Evolutionary conservation across 2,329 filamentous ascomycete genomes (phyloP).

Genomic region (Colletotrichum brevisporum): DNA sequence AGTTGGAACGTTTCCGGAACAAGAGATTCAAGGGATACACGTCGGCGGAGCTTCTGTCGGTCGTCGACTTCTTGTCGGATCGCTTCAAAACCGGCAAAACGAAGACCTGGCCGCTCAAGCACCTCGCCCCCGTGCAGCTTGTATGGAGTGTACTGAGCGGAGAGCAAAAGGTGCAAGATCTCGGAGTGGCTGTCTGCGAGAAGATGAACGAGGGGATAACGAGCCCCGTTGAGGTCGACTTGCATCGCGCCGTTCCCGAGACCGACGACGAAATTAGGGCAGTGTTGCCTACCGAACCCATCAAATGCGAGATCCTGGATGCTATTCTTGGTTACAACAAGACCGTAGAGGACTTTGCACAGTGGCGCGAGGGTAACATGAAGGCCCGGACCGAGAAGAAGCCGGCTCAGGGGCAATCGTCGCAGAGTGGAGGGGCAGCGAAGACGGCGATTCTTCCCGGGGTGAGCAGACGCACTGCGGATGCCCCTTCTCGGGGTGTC

Average conservation of each 20-base stretch:
- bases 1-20: background rate
- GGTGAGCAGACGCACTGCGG: no score
- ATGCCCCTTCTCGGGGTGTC: no score
- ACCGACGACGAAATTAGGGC: background rate
- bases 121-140: slow-evolving; percentile 10
- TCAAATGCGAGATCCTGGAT: background rate
- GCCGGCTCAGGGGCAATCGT: background rate
- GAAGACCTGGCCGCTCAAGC: background rate
- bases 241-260: background rate
- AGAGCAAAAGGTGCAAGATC: background rate
- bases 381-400: background rate
- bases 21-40: background rate
- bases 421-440: no score
- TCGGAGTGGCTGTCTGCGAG: background rate
- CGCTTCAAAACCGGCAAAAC: background rate
- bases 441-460: no score
- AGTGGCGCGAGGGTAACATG: background rate
- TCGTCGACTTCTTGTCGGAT: background rate
- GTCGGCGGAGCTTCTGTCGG: background rate
- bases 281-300: background rate
- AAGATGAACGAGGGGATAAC: slow-evolving; percentile 6
- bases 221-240: background rate
- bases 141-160: background rate
- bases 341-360: background rate
- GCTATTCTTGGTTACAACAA: slow-evolving; percentile 3